Evolutionary conservation across 192 early-diverging fungal genomes (phyloP), one percentile per base, ranked within the genome.

Genomic region (Coemansia sp.): DNA sequence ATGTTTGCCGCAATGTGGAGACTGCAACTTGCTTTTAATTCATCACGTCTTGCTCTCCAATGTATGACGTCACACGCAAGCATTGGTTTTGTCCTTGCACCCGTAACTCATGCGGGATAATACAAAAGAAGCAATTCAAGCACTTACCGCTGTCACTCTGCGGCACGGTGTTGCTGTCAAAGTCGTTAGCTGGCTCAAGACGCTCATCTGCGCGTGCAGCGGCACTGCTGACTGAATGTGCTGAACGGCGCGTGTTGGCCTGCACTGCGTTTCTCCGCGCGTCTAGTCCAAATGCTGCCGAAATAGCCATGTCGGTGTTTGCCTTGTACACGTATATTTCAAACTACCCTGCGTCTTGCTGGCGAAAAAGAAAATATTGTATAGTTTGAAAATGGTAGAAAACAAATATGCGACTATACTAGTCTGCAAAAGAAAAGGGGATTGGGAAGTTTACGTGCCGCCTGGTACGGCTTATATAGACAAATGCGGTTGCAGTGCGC

Each of bases 241-340:
- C 51, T 15, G 25, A 24, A 53, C 51, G 20, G 18, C 51, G 36
- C 17, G 28, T 31, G 49, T 5, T 34, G 11, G 11, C 36, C 7
- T 20, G 37, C 50, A 9, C 60, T 2, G 20, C 36, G 15, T 12
- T 51, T 31, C 48, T 50, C 24, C 46, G 28, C 46, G 28, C 59
- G 20, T 55, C 67, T 48, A 75, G 52, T 54, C 73, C 73, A 51
- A 75, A 59, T 47, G 67, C 73, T 18, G 67, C 63, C 23, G 67
- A 55, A 12, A 75, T 70, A 8, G 73, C 67, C 73, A 75, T 75
- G 36, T 55, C 28, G 25, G 9, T 17, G 17, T 26, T 49, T 17
- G 36, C 14, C 34, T 20, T 36, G 21, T 40, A 17, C 12, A 38
- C 26, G 36, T 17, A 40, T 12, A 5, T 37, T n/a, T 12, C 21